Evolutionary conservation across 768 basidiomycete genomes (phyloP).

Genomic region (Pleurotus tuoliensis): DNA sequence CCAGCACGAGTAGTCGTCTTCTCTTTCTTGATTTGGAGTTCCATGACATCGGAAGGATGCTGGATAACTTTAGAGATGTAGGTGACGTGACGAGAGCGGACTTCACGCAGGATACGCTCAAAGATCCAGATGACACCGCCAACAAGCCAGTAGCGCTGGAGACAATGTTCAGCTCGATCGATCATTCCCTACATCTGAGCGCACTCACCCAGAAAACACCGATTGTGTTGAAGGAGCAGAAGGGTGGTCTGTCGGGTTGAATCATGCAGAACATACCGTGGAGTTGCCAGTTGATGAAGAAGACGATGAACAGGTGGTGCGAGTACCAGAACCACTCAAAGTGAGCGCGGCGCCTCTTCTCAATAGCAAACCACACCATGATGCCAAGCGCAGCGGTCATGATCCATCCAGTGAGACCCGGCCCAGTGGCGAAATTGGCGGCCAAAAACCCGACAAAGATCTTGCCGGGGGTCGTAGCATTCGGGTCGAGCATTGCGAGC

Average conservation of each 20-base stretch:
- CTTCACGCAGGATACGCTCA: slow-evolving; percentile 90
- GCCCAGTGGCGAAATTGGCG: slow-evolving; percentile 81
- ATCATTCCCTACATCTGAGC: neutral
- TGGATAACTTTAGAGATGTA: slow-evolving; percentile 94
- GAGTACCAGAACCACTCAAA: slow-evolving; percentile 92
- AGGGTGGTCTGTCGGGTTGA: slow-evolving; percentile 83
- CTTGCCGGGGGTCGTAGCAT: slow-evolving; percentile 49
- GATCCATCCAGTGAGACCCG: slow-evolving; percentile 83
- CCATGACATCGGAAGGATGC: slow-evolving; percentile 91
- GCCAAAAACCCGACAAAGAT: slow-evolving; percentile 67
- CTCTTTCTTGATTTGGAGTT: slow-evolving; percentile 97
- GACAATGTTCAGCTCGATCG: slow-evolving; percentile 6
- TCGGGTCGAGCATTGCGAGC: slow-evolving; percentile 53
- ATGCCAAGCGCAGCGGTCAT: slow-evolving; percentile 70
- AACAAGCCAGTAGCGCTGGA: slow-evolving; percentile 83
- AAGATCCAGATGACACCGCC: slow-evolving; percentile 82
- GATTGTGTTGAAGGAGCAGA: slow-evolving; percentile 78
- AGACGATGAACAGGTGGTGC: slow-evolving; percentile 85
- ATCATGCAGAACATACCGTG: slow-evolving; percentile 99
- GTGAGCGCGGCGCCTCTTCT: slow-evolving; percentile 70
- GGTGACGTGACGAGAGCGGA: slow-evolving; percentile 86
- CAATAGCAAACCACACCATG: slow-evolving; percentile 85
- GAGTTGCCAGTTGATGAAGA: slow-evolving; percentile 93
- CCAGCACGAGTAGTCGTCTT: slow-evolving; percentile 79
- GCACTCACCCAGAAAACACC: slow-evolving; percentile 91